phyloP scores from a whole-genome alignment of 129 eudicot species.

The Arctium lappa region DNA sequence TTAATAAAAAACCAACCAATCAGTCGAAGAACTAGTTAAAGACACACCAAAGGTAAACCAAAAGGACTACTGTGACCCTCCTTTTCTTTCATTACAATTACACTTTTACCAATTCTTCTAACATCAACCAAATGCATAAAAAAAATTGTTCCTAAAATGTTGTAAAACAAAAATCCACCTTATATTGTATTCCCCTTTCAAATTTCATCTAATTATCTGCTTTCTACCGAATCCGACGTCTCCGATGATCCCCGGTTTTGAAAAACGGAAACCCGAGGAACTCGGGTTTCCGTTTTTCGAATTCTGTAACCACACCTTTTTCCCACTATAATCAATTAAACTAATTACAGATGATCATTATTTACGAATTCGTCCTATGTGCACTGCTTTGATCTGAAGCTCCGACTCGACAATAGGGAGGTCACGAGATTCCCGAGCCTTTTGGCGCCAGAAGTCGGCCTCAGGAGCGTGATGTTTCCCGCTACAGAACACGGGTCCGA shows the following conservation, averaged over 20 bases:
- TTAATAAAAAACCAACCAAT: too few species aligned
- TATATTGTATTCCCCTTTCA: not conserved
- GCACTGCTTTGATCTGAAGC: constrained; percentile 46
- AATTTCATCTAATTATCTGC: not conserved
- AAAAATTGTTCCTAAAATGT: not conserved
- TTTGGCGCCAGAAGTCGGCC: constrained; percentile 51
- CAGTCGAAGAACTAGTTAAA: too few species aligned
- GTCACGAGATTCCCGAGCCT: constrained; percentile 41
- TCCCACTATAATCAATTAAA: constrained; percentile 14
- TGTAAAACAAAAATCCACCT: constrained; percentile 17
- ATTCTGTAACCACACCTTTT: constrained; percentile 10
- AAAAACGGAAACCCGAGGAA: not conserved
- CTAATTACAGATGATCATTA: constrained; percentile 22
- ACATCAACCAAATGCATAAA: not conserved
- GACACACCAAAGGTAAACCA: too few species aligned
- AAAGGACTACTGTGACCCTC: not conserved
- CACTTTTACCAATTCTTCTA: not conserved
- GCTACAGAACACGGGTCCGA: constrained; percentile 55
- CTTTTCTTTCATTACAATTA: not conserved
- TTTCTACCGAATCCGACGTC: not conserved
- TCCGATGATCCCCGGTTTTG: not conserved
- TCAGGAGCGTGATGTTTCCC: constrained; percentile 39
- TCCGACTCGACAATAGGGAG: constrained; percentile 30
- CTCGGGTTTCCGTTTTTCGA: not conserved
- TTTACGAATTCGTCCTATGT: constrained; percentile 24